Base-by-base conservation (phyloP, 2,329 filamentous ascomycete genomes). In the Ophiocordyceps robertsii region DNA sequence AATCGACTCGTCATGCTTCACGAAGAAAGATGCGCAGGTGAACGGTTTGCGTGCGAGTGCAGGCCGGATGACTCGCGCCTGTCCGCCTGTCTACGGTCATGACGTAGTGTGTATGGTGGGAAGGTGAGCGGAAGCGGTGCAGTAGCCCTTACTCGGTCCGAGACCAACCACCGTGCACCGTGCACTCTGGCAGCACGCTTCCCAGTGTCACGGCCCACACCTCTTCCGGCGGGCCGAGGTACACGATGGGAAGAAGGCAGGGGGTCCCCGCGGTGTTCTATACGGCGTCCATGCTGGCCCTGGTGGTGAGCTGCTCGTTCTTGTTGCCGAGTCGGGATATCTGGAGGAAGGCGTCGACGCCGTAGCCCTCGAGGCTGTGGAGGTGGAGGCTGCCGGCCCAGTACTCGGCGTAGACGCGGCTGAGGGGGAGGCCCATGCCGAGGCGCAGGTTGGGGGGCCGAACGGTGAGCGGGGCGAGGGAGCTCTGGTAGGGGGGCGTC, bases 291-390 rank as follows among this genome's bases (percentile, higher is more conserved):
- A 89, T 86, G 49, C 73, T 78, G 24, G 84, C 84, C 53, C 84
- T 69, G 27, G 78, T 87, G 3, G 75, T 87, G 47, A 98, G 70
- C 61, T 94, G 87, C 67, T 98, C 92, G 56, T 96, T 95, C 70
- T 95, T 95, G 61, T 98, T 98, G 17, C 92, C 92, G 44, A 98
- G 70, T 60, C 94, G 93, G 6, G 87, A 94, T 46, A 98, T 95
- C 58, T 96, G 89, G 48, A 98, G 65, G 56, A 98, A 98, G 0
- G 85, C 89, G 65, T 98, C 92, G 7, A 93, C 87, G 13, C 92
- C 92, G 58, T 95, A 96, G 1, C 92, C 93, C 57, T 95, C 90
- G 8, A 98, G 67, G 55, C 84, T 95, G 59, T 96, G 90, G 45
- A 96, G 63, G 54, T 95, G 84, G 9, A 98, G 67, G 53, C 77